Conservation (phyloP, 306 rosid genomes). For the Lathyrus sativus region DNA sequence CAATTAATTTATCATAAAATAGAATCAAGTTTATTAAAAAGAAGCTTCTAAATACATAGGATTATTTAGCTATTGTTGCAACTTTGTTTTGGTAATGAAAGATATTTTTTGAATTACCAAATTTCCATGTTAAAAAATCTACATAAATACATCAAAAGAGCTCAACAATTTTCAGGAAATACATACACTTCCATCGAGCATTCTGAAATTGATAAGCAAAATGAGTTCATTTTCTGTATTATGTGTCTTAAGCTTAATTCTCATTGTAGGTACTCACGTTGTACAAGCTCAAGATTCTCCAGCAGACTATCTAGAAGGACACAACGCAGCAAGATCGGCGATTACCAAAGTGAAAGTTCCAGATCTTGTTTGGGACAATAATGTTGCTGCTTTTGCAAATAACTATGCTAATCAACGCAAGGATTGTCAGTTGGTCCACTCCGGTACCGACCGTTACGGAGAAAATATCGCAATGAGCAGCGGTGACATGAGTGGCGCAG, state of each 20-base stretch:
- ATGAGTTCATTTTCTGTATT: slow-evolving; percentile 2
- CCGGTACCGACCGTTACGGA: slow-evolving; percentile 20
- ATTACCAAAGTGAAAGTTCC: slow-evolving; percentile 36
- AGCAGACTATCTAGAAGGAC: slow-evolving; percentile 37
- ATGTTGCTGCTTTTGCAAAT: slow-evolving; percentile 38
- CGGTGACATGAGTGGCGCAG: slow-evolving; percentile 2
- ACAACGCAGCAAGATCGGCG: slow-evolving; percentile 36
- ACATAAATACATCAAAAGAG: slow-evolving; percentile 9
- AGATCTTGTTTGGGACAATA: slow-evolving; percentile 35
- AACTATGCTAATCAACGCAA: slow-evolving; percentile 29
- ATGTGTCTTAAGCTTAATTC: slow-evolving; percentile 2
- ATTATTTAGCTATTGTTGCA: too few relatives aligned
- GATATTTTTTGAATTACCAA: neutral
- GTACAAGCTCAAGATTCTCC: slow-evolving; percentile 38
- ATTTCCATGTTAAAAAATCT: neutral
- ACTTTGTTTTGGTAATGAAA: neutral
- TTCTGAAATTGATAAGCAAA: neutral
- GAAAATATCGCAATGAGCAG: slow-evolving; percentile 24
- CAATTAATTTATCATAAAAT: too few relatives aligned
- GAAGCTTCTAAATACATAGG: too few relatives aligned
- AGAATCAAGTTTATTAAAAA: too few relatives aligned
- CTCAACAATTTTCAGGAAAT: neutral
- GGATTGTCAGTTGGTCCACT: slow-evolving; percentile 40
- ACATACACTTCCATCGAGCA: neutral
- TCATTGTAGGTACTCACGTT: neutral